Base-by-base conservation (phyloP, 345 rosid genomes). In the Hevea brasiliensis region DNA sequence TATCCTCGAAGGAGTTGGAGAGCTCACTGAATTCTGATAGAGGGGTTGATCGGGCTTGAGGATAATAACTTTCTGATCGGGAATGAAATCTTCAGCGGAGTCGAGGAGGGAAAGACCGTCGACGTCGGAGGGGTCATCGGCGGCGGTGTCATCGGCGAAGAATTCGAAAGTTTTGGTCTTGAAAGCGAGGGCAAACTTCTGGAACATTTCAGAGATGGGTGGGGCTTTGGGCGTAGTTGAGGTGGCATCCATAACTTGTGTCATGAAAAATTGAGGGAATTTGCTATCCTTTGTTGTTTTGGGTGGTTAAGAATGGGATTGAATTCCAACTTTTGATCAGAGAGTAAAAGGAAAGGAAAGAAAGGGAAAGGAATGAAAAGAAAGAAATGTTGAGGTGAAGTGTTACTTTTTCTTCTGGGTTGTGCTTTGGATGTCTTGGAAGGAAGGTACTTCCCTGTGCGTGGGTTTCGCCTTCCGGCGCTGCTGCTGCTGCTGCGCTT, bases 51-150 rank as follows among this genome's bases (percentile, higher is more conserved):
- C 98, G 1, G 98, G 99, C 68, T 90, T 95, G 76, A 92, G 82
- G 72, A 95, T 96, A 68, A 95, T 94, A 61, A 95, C 98, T 71
- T 93, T 87, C 80, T 91, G 99, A 78, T 92, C 94, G 79, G 94
- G 77, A 82, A 95, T 92, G 87, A 92, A 88, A 72, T 90, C 98
- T 29, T 94, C 98, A 26, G 90, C 73, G 67, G 97, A 93, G 70
- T 93, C 95, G 41, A 93, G 91, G 64, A 93, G 92, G 9, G 87
- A 2, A 70, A 89, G 85, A 9, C 90, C 88, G 3, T 84, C 88
- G 24, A 70, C 83, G 48, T 76, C 79, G 67, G 72, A 66, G 11
- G 41, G 8, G 48, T 47, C 70, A 3, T 65, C 81, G 0, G 56
- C 65, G 70, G 74, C 2, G 13, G 70, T 17, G 14, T 89, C 97